These are phyloP conservation scores for Epithele typhae DNA, from an alignment of 768 basidiomycete species.

Conservation along the genomic window DNA sequence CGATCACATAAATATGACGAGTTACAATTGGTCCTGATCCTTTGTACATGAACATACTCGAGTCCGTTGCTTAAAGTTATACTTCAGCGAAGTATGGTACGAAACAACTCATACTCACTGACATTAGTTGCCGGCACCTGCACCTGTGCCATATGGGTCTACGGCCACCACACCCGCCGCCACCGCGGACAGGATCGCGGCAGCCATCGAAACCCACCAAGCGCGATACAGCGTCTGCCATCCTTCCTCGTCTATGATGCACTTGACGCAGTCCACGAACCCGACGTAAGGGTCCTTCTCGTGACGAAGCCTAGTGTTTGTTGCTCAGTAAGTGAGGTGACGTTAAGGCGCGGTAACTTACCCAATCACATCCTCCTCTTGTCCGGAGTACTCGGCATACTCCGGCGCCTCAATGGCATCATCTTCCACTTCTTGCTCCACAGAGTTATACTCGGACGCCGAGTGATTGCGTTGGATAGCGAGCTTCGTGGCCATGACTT, in stretches of 20 bases:
- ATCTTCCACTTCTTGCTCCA: constrained; percentile 68
- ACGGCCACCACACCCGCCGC: constrained; percentile 26
- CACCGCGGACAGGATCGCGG: constrained; percentile 50
- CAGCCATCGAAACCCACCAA: constrained; percentile 80
- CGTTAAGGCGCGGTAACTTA: constrained; percentile 38
- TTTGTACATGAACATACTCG: too few relatives aligned
- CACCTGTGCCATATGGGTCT: too few relatives aligned
- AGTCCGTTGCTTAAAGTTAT: too few relatives aligned
- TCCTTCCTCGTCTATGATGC: constrained; percentile 79
- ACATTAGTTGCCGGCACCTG: too few relatives aligned
- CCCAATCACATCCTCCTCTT: constrained; percentile 85
- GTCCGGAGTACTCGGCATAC: constrained; percentile 66
- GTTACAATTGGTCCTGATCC: too few relatives aligned
- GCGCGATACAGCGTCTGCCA: constrained; percentile 69
- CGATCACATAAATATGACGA: too few relatives aligned
- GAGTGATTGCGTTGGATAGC: constrained; percentile 85
- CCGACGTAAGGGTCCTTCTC: constrained; percentile 80
- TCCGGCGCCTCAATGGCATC: constrained; percentile 57
- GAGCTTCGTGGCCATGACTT: constrained; percentile 74
- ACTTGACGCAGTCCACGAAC: constrained; percentile 68
- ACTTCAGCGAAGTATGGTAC: too few relatives aligned
- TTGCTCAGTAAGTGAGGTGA: too few relatives aligned
- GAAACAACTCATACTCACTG: too few relatives aligned
- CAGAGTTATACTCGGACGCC: constrained; percentile 68
- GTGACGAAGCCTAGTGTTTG: constrained; percentile 52